Conservation (phyloP, 2,329 filamentous ascomycete species). For the Botrytis hyacinthi region DNA sequence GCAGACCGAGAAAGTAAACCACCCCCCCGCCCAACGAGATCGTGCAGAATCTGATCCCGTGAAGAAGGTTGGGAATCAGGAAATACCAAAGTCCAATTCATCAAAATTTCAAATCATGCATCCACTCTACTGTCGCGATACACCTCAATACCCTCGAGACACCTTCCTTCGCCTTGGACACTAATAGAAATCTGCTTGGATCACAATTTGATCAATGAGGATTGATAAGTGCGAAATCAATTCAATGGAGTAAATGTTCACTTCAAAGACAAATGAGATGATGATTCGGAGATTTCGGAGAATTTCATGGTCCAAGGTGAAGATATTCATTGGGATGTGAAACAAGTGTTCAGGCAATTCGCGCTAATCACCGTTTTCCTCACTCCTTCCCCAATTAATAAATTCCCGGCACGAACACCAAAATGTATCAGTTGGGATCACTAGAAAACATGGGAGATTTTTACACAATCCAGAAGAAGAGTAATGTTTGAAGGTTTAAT, state of each 20-base stretch:
- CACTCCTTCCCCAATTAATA: neutral
- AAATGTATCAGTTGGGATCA: neutral
- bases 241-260: neutral
- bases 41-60: too few relatives aligned
- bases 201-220: neutral
- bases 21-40: too few relatives aligned
- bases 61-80: too few relatives aligned
- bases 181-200: neutral
- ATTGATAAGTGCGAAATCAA: neutral
- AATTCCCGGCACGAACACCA: neutral
- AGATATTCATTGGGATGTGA: neutral
- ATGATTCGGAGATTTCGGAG: neutral
- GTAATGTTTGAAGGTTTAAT: constrained; percentile 3
- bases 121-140: too few relatives aligned
- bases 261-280: neutral
- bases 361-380: neutral
- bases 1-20: too few relatives aligned
- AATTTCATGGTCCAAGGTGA: neutral
- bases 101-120: too few relatives aligned
- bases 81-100: too few relatives aligned
- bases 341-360: neutral
- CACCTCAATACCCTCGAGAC: neutral
- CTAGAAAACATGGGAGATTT: neutral
- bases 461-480: neutral
- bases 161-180: too few relatives aligned